Evolutionary conservation across 495 filamentous ascomycete genomes (phyloP), one percentile per base, ranked within the genome.

Genomic region (Aspergillus kassunensis): DNA sequence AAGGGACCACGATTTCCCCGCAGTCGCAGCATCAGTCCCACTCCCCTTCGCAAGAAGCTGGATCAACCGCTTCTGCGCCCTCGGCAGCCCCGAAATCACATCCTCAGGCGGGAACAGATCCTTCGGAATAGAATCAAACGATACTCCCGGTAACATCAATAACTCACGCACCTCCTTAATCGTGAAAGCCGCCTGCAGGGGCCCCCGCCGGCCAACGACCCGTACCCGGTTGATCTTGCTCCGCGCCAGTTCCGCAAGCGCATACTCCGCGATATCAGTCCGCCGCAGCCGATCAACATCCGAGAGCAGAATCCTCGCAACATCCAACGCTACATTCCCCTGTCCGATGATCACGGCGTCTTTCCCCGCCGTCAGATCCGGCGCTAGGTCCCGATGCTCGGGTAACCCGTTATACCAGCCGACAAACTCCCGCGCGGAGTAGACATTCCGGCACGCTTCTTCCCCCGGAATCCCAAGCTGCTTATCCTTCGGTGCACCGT

Each of bases 371-470:
- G 81, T 81, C 12, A 97, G 80, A 60, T 90, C 81, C 1, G 92
- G 93, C 11, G 77, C 74, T n/a, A 96, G 69, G 57, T 81, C 66
- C 20, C 87, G 80, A 64, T 88, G 87, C 60, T 95, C 87, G 0
- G 93, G 95, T 0, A 96, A 77, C 15, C 95, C 91, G 63, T 97
- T 97, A 69, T 98, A 98, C 93, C 93, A 98, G 13, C 92, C 93
- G 6, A 98, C 95, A 67, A 97, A 98, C 43, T 89, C 87, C 6
- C 93, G 81, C 3, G 93, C 93, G 13, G 91, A 96, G 69, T 89
- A 85, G 30, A 98, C 83, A 34, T 89, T 89, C 10, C 73, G 72
- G 29, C 89, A 57, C 12, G 66, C 67, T 9, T 84, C 72, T 60
- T 98, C 93, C n/a, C 91, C 89, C 0, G 86, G 84, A 35, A 98